Evolutionary conservation across 805 yeast genomes (phyloP).

Genomic region (Metschnikowia orientalis): DNA sequence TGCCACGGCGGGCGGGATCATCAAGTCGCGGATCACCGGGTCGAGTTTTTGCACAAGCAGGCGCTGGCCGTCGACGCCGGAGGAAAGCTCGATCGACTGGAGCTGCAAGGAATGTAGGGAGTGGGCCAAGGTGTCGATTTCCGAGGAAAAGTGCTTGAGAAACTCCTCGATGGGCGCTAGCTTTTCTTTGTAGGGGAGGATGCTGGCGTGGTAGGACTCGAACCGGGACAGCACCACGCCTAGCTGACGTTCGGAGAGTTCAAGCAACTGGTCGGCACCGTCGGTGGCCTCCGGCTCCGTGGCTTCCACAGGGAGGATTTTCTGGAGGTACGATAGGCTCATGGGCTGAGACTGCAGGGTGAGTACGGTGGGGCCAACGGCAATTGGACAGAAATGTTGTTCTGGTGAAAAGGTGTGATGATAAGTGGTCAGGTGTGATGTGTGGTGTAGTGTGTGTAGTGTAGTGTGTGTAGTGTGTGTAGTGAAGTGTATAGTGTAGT

Average conservation of each 20-base stretch:
- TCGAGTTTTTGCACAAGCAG: constrained; percentile 44
- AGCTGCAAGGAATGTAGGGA: constrained; percentile 31
- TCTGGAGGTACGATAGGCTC: constrained; percentile 16
- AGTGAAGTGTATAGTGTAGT: too few species aligned
- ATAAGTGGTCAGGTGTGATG: too few species aligned
- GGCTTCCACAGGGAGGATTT: constrained; percentile 12
- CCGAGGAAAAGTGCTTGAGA: constrained; percentile 52
- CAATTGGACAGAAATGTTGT: too few species aligned
- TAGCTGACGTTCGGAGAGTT: constrained; percentile 15
- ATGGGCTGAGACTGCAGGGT: too few species aligned
- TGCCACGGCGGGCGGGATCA: constrained; percentile 71
- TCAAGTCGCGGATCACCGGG: constrained; percentile 70
- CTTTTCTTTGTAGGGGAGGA: constrained; percentile 18
- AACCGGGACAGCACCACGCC: constrained; percentile 17
- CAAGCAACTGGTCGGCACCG: constrained; percentile 2
- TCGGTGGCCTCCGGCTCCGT: neutral
- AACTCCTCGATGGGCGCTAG: constrained; percentile 51
- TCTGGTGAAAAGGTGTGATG: too few species aligned
- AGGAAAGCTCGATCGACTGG: constrained; percentile 29
- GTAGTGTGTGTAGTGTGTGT: too few species aligned
- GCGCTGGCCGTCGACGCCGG: constrained; percentile 26
- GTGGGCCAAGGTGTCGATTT: constrained; percentile 34
- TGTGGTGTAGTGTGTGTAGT: too few species aligned
- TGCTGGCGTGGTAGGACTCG: constrained; percentile 10
- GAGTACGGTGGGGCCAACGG: too few species aligned